Percentiles rank a stretch among this genome's conserved stretches.
These are phyloP conservation scores for Cyathus striatus DNA, from an alignment of 768 basidiomycete species.

Conservation along the genomic window DNA sequence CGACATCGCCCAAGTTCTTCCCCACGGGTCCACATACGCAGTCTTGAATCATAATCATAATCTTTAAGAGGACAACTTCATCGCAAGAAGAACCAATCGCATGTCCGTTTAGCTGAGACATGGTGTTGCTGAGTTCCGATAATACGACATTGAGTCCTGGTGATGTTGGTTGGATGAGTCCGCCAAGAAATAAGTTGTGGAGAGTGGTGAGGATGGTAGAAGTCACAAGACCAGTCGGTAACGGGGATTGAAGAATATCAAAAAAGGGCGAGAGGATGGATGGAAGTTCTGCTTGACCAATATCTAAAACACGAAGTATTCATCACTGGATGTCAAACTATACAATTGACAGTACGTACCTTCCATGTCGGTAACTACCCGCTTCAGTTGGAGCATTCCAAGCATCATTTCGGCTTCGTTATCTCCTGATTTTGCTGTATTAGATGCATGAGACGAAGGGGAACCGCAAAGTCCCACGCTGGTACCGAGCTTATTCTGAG, in stretches of 20 bases:
- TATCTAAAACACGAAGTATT: slow-evolving; percentile 38
- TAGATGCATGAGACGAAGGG: slow-evolving; percentile 35
- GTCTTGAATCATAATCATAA: slow-evolving; percentile 85
- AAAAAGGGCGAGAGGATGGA: slow-evolving; percentile 84
- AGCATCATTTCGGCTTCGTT: slow-evolving; percentile 84
- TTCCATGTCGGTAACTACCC: slow-evolving; percentile 62
- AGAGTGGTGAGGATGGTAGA: slow-evolving; percentile 88
- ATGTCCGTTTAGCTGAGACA: slow-evolving; percentile 97
- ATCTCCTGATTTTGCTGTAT: slow-evolving; percentile 43
- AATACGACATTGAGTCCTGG: slow-evolving; percentile 60
- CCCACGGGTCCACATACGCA: slow-evolving; percentile 72
- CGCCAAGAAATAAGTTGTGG: slow-evolving; percentile 82
- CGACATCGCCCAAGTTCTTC: slow-evolving; percentile 77
- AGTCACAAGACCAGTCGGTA: slow-evolving; percentile 96
- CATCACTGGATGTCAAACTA: too few species aligned
- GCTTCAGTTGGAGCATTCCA: slow-evolving; percentile 83
- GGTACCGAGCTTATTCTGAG: slow-evolving; percentile 64
- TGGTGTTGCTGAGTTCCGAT: slow-evolving; percentile 78
- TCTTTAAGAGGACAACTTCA: slow-evolving; percentile 90
- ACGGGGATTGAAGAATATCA: slow-evolving; percentile 85
- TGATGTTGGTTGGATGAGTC: slow-evolving; percentile 58
- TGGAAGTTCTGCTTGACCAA: slow-evolving; percentile 51
- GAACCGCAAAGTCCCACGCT: slow-evolving; percentile 71
- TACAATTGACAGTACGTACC: slow-evolving; percentile 40
- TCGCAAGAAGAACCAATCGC: slow-evolving; percentile 96